These are phyloP conservation scores for Phytopythium delawarense DNA, from an alignment of 352 stramenopile genomes.

Conservation along the genomic window DNA sequence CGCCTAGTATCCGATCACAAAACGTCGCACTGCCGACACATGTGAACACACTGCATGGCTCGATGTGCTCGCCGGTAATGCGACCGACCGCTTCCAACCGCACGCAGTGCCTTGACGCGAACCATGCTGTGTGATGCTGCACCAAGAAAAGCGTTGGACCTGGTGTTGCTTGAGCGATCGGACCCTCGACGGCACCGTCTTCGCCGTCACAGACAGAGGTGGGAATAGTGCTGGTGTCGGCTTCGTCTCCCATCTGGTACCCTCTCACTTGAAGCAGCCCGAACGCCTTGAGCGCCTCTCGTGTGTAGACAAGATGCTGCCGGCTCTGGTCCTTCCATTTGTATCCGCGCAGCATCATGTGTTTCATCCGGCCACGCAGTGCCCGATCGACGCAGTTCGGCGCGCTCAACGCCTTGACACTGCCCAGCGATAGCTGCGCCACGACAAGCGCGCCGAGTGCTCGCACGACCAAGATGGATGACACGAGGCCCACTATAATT, in stretches of 20 bases:
- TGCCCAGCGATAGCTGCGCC: constrained; percentile 10
- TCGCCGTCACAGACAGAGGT: not conserved
- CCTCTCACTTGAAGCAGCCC: constrained; percentile 13
- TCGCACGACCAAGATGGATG: constrained; percentile 13
- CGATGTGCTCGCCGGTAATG: not conserved
- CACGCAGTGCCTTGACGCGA: not conserved
- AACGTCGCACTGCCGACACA: not conserved
- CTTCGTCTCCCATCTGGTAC: not conserved
- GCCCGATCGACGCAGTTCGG: constrained; percentile 16
- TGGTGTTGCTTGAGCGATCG: not conserved
- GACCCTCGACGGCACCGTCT: not conserved
- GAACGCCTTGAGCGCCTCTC: constrained; percentile 12
- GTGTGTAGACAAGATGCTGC: constrained; percentile 10
- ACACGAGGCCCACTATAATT: constrained; percentile 16
- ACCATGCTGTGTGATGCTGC: not conserved
- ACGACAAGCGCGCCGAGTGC: constrained; percentile 12
- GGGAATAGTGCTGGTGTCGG: not conserved
- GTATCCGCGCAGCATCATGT: constrained; percentile 13
- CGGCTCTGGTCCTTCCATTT: constrained; percentile 7
- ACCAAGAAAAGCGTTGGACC: not conserved
- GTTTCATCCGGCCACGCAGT: constrained; percentile 8
- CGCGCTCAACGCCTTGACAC: constrained; percentile 5
- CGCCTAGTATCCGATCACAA: not conserved
- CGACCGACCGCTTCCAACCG: not conserved
- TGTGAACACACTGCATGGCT: not conserved